phyloP scores from a whole-genome alignment of 2,329 filamentous ascomycete species.

The Cyphellophora attinorum region DNA sequence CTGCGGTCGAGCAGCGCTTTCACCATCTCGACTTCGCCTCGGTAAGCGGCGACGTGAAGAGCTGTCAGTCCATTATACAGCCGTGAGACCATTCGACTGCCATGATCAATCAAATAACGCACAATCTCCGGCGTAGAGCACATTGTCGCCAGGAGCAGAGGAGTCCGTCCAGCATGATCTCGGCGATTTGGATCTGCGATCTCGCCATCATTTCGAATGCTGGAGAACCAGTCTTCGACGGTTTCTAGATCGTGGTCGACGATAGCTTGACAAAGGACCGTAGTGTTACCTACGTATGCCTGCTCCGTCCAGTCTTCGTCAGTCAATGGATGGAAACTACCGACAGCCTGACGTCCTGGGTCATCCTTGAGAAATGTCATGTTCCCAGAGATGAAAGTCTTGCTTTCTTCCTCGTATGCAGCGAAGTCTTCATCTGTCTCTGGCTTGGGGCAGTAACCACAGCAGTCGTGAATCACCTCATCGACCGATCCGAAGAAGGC shows the following conservation, averaged over 20 bases:
- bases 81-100: conserved; percentile 62
- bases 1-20: conserved; percentile 65
- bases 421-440: conserved; percentile 62
- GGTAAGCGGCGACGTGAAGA: conserved; percentile 68
- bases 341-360: conserved; percentile 65
- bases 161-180: conserved; percentile 70
- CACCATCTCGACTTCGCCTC: conserved; percentile 60
- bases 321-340: conserved; percentile 69
- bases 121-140: conserved; percentile 62
- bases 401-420: conserved; percentile 59
- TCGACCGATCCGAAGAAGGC: conserved; percentile 71
- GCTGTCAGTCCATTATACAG: conserved; percentile 72
- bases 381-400: conserved; percentile 65
- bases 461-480: conserved; percentile 72
- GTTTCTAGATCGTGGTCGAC: conserved; percentile 62
- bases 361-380: conserved; percentile 71
- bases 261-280: conserved; percentile 69
- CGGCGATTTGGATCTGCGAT: conserved; percentile 63
- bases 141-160: conserved; percentile 66
- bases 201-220: conserved; percentile 35
- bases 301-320: conserved; percentile 83
- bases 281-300: conserved; percentile 77
- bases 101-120: conserved; percentile 59
- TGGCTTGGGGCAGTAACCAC: conserved; percentile 64
- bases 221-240: conserved; percentile 58